Conservation (phyloP, 345 rosid species). For the Corchorus olitorius region DNA sequence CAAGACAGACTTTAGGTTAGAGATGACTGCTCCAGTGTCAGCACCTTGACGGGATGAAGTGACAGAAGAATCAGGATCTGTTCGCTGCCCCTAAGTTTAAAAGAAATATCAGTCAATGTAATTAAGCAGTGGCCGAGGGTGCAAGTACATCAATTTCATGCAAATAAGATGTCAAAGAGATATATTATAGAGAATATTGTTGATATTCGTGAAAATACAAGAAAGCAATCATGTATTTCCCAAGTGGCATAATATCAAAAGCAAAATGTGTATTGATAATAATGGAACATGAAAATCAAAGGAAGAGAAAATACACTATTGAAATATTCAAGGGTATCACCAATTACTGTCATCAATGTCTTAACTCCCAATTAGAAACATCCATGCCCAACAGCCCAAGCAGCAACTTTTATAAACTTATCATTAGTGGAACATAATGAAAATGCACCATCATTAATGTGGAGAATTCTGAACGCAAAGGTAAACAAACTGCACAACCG, state of each 20-base stretch:
- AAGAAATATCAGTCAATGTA: conserved; percentile 26
- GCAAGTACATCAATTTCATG: background rate
- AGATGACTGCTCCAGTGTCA: conserved; percentile 81
- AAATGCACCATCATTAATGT: background rate
- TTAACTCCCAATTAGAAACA: background rate
- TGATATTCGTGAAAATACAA: background rate
- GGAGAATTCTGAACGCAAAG: background rate
- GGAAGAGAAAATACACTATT: background rate
- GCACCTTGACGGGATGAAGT: conserved; percentile 87
- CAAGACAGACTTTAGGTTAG: conserved; percentile 78
- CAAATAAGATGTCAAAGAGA: background rate
- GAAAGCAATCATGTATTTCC: background rate
- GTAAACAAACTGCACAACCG: conserved; percentile 1
- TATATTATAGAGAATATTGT: conserved; percentile 1
- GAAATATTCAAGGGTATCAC: conserved; percentile 1
- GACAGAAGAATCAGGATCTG: conserved; percentile 85
- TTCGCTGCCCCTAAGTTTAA: conserved; percentile 69
- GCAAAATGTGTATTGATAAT: background rate
- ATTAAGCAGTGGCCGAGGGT: background rate
- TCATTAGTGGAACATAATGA: background rate
- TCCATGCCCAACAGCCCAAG: background rate
- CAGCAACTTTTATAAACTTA: background rate
- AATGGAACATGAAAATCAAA: background rate
- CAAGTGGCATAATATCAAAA: background rate
- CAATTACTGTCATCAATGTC: background rate